phyloP scores from a whole-genome alignment of 768 basidiomycete genomes.

The Tulasnella sp. region DNA sequence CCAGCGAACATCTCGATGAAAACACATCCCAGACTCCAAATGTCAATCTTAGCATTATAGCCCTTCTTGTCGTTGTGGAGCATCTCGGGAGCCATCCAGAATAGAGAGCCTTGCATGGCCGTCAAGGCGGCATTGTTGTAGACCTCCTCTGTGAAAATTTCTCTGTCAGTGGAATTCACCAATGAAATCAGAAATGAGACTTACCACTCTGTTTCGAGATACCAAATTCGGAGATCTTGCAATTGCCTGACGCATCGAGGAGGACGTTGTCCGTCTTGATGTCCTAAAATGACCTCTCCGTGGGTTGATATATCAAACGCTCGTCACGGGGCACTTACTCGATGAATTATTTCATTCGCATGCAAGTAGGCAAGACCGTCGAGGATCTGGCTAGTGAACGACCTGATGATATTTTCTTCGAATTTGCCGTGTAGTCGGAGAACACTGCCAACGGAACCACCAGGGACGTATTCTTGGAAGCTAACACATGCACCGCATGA shows the following conservation, averaged over 20 bases:
- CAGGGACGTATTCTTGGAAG: constrained; percentile 98
- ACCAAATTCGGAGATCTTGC: constrained; percentile 98
- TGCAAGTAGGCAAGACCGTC: constrained; percentile 91
- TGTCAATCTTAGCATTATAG: constrained; percentile 36
- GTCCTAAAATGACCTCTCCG: constrained; percentile 53
- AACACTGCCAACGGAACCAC: constrained; percentile 89
- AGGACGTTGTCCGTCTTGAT: constrained; percentile 98
- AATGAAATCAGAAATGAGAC: constrained; percentile 25
- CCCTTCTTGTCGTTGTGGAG: constrained; percentile 39
- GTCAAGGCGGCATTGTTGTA: constrained; percentile 72
- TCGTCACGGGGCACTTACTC: constrained; percentile 49
- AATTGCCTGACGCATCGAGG: constrained; percentile 86
- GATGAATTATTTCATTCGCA: constrained; percentile 83
- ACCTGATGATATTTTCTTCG: constrained; percentile 85
- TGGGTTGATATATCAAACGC: background rate
- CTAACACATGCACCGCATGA: constrained; percentile 44
- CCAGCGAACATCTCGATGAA: constrained; percentile 99
- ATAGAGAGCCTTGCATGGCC: constrained; percentile 97
- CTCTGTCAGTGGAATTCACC: background rate
- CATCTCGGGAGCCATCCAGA: constrained; percentile 99
- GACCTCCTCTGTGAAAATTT: constrained; percentile 57
- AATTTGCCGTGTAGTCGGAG: constrained; percentile 90
- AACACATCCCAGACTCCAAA: constrained; percentile 98
- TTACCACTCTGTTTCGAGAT: constrained; percentile 78
- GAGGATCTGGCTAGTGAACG: constrained; percentile 88